Conservation (phyloP, 768 basidiomycete genomes). For the Chalciporus piperatus region DNA sequence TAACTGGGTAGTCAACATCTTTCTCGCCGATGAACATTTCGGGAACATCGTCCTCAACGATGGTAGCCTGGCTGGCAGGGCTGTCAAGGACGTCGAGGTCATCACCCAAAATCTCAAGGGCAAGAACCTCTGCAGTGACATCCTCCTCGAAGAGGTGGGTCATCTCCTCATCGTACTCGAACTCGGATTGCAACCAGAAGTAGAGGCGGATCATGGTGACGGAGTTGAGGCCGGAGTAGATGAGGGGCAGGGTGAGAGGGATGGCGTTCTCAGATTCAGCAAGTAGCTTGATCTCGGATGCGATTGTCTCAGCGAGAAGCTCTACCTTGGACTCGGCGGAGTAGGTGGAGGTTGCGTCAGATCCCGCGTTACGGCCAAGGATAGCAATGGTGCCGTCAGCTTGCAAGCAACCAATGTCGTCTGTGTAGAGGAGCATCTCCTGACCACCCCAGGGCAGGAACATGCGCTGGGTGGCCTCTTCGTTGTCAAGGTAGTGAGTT, state of each 20-base stretch:
- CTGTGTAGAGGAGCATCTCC: constrained; percentile 27
- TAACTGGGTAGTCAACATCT: constrained; percentile 2
- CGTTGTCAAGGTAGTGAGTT: constrained; percentile 26
- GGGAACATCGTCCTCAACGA: constrained; percentile 18
- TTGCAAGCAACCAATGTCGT: constrained; percentile 28
- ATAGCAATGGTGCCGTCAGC: constrained; percentile 27
- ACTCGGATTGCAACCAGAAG: constrained; percentile 33
- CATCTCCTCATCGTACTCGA: constrained; percentile 29
- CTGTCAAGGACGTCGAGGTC: constrained; percentile 12
- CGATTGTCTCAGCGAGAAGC: constrained; percentile 33
- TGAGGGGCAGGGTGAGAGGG: constrained; percentile 29
- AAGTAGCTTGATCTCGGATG: constrained; percentile 30
- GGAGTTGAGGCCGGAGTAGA: constrained; percentile 31
- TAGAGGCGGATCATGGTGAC: constrained; percentile 30
- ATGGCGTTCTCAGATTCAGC: constrained; percentile 26
- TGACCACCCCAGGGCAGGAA: constrained; percentile 25
- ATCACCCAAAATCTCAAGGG: constrained; percentile 26
- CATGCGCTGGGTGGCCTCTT: constrained; percentile 25
- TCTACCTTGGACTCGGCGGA: constrained; percentile 17
- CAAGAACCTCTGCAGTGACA: constrained; percentile 27
- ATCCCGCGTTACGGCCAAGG: constrained; percentile 22
- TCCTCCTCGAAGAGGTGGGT: constrained; percentile 30
- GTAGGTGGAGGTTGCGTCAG: background rate
- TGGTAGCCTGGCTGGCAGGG: constrained; percentile 16
- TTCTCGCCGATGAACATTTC: constrained; percentile 2